These are phyloP conservation scores for Penicillium samsonianum DNA, from an alignment of 495 filamentous ascomycete genomes.

Conservation along the genomic window DNA sequence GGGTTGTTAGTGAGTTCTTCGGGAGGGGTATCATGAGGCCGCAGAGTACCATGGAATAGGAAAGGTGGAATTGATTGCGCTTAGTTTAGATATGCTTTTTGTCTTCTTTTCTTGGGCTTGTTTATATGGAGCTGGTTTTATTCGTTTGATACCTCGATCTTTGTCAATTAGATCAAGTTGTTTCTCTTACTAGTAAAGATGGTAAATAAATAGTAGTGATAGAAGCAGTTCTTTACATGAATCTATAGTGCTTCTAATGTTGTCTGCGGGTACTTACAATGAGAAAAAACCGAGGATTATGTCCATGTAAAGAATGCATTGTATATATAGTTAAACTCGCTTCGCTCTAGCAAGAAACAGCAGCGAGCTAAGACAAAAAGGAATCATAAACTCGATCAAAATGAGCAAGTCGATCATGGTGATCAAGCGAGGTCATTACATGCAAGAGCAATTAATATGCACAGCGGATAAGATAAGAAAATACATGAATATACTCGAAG, in stretches of 20 bases:
- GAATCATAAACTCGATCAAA: conserved; percentile 11
- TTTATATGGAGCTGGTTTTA: conserved; percentile 9
- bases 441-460: conserved; percentile 12
- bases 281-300: neutral
- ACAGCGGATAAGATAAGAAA: conserved; percentile 6
- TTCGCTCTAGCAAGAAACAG: conserved; percentile 17
- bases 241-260: neutral
- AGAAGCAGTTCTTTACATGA: neutral
- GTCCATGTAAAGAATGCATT: conserved; percentile 18
- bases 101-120: neutral
- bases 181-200: neutral
- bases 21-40: conserved; percentile 83
- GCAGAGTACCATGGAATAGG: conserved; percentile 43
- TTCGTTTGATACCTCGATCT: conserved; percentile 21
- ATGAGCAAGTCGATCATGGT: conserved; percentile 5
- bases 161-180: conserved; percentile 8
- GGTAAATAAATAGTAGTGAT: neutral
- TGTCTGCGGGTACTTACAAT: too few species aligned
- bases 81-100: conserved; percentile 11
- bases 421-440: conserved; percentile 13
- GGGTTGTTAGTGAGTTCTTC: conserved; percentile 90
- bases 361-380: neutral
- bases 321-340: conserved; percentile 16
- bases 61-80: neutral
- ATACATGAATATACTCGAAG: conserved; percentile 8